Base-by-base conservation (phyloP, 2,329 filamentous ascomycete genomes). In the Colletotrichum theobromicola region DNA sequence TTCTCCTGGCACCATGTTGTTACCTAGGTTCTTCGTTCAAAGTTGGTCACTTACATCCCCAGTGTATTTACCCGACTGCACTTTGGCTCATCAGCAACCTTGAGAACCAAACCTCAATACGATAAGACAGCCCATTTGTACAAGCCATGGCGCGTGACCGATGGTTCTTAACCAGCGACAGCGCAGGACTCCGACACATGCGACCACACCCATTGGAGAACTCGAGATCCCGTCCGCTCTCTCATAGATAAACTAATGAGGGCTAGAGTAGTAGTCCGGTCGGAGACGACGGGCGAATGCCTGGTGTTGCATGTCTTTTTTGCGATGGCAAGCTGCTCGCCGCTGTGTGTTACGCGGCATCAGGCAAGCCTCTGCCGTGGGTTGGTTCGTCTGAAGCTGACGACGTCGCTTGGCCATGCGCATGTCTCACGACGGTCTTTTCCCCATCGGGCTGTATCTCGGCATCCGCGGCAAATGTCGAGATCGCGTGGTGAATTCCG, bases 221-320 rank as follows among this genome's bases (percentile, higher is more conserved):
- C 69, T 73, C 69, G 63, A 67, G 73, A 75, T 75, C 73, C 73
- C 69, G 64, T 75, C 73, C 58, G 73, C 69, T 75, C 73, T 75
- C 73, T 67, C 69, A 30, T 73, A 72, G 69, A 73, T 73, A 75
- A 75, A 73, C 74, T 42, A 37, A 32, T 57, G 70, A 75, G 65
- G 70, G 73, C 73, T 37, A 73, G 65, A 75, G 70, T 74, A 75
- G 70, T 74, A 74, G 74, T 74, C 64, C 53, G 69, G 69, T 75
- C 65, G 70, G 66, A 74, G 70, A 70, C 70, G 70, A 75, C 67
- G 53, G 72, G 72, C 53, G 67, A 74, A 74, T 71, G 60, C 42
- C 42, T 50, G 42, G 42, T 75, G 72, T 75, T 72, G 69, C 68
- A 75, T 75, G 72, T 72, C 13, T 32, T 64, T 64, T 34, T 64